Base-by-base conservation (phyloP, 352 stramenopile genomes). In the Ophiocytium majus region DNA sequence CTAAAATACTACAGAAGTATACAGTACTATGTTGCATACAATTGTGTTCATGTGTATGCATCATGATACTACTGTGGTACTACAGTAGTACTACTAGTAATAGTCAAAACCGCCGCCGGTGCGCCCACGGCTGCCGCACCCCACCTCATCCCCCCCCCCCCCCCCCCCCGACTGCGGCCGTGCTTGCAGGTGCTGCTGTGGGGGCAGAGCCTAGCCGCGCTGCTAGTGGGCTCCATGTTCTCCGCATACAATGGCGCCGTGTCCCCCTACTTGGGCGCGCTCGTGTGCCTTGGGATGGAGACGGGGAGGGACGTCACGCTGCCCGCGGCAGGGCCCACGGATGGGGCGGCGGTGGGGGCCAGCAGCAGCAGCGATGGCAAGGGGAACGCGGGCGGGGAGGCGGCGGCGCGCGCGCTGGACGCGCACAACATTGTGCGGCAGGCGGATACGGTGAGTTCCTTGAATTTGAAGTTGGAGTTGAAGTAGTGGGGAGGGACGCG, bases 201-300 rank as follows among this genome's bases (percentile, higher is more conserved):
- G 85, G 85, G 85, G 0, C 85, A 88, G 82, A 86, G 76, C 43
- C 86, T 81, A 35, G 50, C 86, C 50, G 80, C 85, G 33, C 85
- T 88, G 17, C 23, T 83, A 31, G 81, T 79, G 66, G 85, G 83
- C 49, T 63, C 71, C 82, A 31, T 88, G 36, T 86, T 86, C 63
- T 63, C 79, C 63, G 31, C 83, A 9, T 50, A 80, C 64, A 88
- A 88, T 78, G 57, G 66, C 28, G 71, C 75, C 28, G 81, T 88
- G 19, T 86, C 85, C 10, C 43, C 81, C 28, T 88, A 82, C 49
- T 49, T 88, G 66, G 85, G 80, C n/a, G 80, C 85, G 43, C 75
- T 88, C 50, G 66, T 88, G 19, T 84, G 76, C n/a, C 76, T 88
- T 74, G 85, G 85, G 17, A 32, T 88, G 85, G 85, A 88, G 82